A percentile compares a stretch with the other conserved stretches of the same genome.
Evolutionary conservation across 306 rosid genomes (phyloP).

Genomic region (Oxytropis ochrocephala): DNA sequence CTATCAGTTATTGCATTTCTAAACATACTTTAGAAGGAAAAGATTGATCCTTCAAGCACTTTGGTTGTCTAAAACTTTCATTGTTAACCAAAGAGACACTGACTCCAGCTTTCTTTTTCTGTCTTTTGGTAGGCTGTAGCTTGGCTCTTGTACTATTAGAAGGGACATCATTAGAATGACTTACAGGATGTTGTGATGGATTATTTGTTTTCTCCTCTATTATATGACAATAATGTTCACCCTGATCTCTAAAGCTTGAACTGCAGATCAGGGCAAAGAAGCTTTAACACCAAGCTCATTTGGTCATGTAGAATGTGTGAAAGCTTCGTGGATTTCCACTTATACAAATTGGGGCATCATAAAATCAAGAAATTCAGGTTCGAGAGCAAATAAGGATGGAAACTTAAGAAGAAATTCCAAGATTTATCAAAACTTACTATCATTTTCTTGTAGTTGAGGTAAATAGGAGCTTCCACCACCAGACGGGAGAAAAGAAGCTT

Average conservation of each 20-base stretch:
- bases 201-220: too few species aligned
- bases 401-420: too few species aligned
- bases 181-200: too few species aligned
- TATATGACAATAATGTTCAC: background rate
- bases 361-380: slow-evolving; percentile 18
- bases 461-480: too few species aligned
- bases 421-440: too few species aligned
- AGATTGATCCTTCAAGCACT: slow-evolving; percentile 9
- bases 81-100: background rate
- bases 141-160: slow-evolving; percentile 1
- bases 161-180: background rate
- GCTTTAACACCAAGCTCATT: background rate
- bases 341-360: background rate
- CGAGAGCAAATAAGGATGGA: background rate
- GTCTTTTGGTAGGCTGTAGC: slow-evolving; percentile 18
- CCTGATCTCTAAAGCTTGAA: background rate
- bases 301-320: background rate
- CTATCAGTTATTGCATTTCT: slow-evolving; percentile 19
- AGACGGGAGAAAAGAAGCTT: too few species aligned
- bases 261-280: background rate
- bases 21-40: slow-evolving; percentile 4
- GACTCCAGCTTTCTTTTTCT: slow-evolving; percentile 19
- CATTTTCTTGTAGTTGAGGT: too few species aligned
- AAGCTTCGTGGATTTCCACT: background rate
- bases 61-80: background rate